phyloP scores from a whole-genome alignment of 2,329 filamentous ascomycete species.

The Penicillium sp. region DNA sequence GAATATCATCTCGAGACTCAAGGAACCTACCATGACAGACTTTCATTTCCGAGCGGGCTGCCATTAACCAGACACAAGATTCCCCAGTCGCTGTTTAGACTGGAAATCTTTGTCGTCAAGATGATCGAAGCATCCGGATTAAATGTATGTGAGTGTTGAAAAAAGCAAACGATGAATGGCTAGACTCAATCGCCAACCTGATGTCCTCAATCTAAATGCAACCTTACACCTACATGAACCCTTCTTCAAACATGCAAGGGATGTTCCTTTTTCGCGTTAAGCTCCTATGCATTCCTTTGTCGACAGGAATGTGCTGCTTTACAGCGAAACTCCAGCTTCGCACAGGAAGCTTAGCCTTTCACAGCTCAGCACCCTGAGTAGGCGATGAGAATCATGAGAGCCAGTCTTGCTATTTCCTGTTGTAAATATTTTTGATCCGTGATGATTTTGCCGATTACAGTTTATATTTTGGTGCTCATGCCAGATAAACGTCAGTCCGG shows the following conservation, averaged over 20 bases:
- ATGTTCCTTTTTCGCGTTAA: not conserved
- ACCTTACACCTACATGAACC: slow-evolving; percentile 8
- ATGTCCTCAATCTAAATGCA: slow-evolving; percentile 1
- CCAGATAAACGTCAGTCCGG: too few species aligned
- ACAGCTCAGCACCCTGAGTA: too few species aligned
- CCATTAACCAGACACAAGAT: slow-evolving; percentile 12
- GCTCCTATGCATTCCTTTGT: slow-evolving; percentile 5
- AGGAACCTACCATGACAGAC: slow-evolving; percentile 13
- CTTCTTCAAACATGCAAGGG: slow-evolving; percentile 12
- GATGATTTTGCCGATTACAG: too few species aligned
- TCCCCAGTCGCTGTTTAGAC: slow-evolving; percentile 2
- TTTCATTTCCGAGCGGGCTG: slow-evolving; percentile 9
- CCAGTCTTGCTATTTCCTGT: too few species aligned
- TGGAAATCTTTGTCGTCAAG: not conserved
- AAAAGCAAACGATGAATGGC: too few species aligned
- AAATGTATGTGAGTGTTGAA: not conserved
- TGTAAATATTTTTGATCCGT: too few species aligned
- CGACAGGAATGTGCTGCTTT: slow-evolving; percentile 9
- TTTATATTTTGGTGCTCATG: too few species aligned
- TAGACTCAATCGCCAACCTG: not conserved
- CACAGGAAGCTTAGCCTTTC: not conserved
- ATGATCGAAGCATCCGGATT: slow-evolving; percentile 5
- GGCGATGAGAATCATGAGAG: too few species aligned
- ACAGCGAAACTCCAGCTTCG: too few species aligned
- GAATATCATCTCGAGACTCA: slow-evolving; percentile 24